Percentiles rank a stretch among this genome's conserved stretches.
Conservation (phyloP, 2,329 filamentous ascomycete genomes). For the Didymella pomorum region DNA sequence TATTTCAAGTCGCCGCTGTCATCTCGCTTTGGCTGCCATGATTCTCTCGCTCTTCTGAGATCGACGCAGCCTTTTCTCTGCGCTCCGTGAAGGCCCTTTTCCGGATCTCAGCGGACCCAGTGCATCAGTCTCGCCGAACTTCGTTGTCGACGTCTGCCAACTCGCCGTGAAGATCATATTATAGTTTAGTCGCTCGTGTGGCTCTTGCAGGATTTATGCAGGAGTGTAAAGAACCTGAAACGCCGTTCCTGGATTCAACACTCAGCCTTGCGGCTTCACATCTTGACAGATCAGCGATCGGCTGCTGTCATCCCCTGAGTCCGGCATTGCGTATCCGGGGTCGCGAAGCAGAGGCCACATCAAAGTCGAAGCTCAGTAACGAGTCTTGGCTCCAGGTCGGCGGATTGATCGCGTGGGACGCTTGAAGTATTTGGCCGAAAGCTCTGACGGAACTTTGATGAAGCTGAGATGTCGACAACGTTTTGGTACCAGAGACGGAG, state of each 20-base stretch:
- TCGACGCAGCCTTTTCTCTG: not conserved
- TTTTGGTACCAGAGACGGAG: not conserved
- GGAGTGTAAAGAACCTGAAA: not conserved
- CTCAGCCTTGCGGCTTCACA: slow-evolving; percentile 4
- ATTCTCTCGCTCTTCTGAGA: not conserved
- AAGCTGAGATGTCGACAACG: not conserved
- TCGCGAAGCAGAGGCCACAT: slow-evolving; percentile 4
- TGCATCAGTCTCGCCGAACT: not conserved
- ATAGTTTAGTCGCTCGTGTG: not conserved
- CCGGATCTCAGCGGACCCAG: not conserved
- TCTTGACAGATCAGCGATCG: not conserved
- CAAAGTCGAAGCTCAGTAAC: slow-evolving; percentile 5
- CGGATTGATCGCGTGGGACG: not conserved
- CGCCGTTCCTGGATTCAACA: not conserved
- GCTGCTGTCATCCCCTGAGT: slow-evolving; percentile 3
- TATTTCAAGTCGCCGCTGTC: not conserved
- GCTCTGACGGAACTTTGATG: slow-evolving; percentile 3
- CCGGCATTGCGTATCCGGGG: slow-evolving; percentile 5
- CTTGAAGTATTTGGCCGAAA: slow-evolving; percentile 10
- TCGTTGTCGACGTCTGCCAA: not conserved
- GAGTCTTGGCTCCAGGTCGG: not conserved
- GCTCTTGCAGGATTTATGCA: not conserved
- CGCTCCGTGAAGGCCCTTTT: not conserved
- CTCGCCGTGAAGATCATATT: not conserved
- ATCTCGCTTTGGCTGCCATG: not conserved